phyloP scores from a whole-genome alignment of 257 asterid species.

The Fraxinus anomala region DNA sequence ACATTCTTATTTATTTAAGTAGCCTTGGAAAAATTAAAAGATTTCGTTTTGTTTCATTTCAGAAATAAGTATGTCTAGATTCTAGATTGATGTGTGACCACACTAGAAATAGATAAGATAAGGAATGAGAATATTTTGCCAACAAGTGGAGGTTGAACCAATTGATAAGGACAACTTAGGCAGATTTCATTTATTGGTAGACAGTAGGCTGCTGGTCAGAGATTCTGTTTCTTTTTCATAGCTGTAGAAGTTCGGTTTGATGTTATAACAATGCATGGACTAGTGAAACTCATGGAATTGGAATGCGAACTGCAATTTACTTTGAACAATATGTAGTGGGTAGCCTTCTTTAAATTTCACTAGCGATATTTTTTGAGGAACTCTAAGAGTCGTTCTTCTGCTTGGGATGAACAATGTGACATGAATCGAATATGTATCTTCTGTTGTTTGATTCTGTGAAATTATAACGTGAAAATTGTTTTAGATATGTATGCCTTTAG shows the following conservation, averaged over 20 bases:
- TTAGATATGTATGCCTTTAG: not conserved
- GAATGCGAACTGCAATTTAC: not conserved
- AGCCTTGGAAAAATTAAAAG: not conserved
- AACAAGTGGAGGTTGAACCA: not conserved
- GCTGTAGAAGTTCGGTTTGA: not conserved
- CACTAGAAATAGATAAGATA: not conserved
- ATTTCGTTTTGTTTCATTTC: not conserved
- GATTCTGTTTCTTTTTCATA: not conserved
- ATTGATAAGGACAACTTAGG: not conserved
- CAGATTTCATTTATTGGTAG: not conserved
- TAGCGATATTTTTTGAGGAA: not conserved
- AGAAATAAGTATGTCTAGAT: not conserved
- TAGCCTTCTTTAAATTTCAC: not conserved
- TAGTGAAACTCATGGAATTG: not conserved
- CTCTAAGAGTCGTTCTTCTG: not conserved
- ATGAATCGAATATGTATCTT: not conserved
- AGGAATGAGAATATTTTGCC: not conserved
- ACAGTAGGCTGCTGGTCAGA: not conserved
- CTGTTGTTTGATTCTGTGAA: not conserved
- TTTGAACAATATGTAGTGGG: not conserved
- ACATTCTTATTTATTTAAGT: not conserved
- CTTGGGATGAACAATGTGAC: not conserved
- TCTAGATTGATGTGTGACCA: not conserved
- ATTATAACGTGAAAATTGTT: not conserved
- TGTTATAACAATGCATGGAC: not conserved